Conservation (phyloP, 1,284 basidiomycete species). For the Vanrija sp. region DNA sequence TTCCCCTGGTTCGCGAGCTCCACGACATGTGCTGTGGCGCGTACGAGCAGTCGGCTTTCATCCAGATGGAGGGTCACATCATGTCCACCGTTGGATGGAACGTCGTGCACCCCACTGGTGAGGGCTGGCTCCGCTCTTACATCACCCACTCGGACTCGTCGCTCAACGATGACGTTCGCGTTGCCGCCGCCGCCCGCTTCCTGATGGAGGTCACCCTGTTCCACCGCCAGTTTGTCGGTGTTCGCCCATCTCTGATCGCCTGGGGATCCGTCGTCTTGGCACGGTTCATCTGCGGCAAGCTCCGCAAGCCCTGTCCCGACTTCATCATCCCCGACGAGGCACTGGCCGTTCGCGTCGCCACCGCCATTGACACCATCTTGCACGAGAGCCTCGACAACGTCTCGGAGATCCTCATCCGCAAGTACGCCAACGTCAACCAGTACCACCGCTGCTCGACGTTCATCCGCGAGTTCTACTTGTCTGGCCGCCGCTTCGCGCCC, state of each 20-base stretch:
- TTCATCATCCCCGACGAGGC: conserved; percentile 20
- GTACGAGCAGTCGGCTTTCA: conserved; percentile 93
- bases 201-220: conserved; percentile 98
- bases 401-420: conserved; percentile 91
- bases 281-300: conserved; percentile 75
- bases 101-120: conserved; percentile 95
- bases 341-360: conserved; percentile 54
- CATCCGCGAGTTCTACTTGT: conserved; percentile 81
- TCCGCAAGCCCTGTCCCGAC: conserved; percentile 59
- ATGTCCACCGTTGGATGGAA: conserved; percentile 94
- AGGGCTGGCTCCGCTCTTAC: conserved; percentile 81
- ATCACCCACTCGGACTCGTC: conserved; percentile 50
- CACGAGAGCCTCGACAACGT: conserved; percentile 80
- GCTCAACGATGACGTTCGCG: conserved; percentile 74
- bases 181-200: conserved; percentile 92
- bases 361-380: conserved; percentile 78
- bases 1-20: conserved; percentile 90
- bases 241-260: conserved; percentile 80
- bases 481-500: conserved; percentile 51
- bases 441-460: conserved; percentile 91
- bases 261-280: conserved; percentile 82
- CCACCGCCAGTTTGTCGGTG: conserved; percentile 89
- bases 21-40: conserved; percentile 90
- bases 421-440: conserved; percentile 84
- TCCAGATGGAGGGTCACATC: conserved; percentile 95